Percentiles rank a stretch among this genome's conserved stretches.
Conservation (phyloP, 306 rosid genomes). For the Vigna unguiculata region DNA sequence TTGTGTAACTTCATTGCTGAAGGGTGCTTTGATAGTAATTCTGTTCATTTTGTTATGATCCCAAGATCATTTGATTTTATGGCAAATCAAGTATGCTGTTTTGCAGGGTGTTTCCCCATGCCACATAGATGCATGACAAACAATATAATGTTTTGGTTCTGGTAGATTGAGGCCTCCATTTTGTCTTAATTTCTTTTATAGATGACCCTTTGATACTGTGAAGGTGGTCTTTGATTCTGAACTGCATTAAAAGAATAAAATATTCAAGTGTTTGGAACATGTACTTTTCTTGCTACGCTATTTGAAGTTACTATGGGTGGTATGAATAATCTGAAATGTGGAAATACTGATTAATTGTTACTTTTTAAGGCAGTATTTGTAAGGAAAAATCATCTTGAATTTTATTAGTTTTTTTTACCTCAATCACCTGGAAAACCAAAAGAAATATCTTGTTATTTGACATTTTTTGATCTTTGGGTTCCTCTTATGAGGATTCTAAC, state of each 20-base stretch:
- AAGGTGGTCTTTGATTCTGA: constrained; percentile 16
- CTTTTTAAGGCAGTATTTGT: constrained; percentile 16
- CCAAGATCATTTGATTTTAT: constrained; percentile 28
- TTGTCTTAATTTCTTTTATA: constrained; percentile 29
- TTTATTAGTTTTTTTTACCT: background rate
- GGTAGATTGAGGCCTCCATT: constrained; percentile 22
- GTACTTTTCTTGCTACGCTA: constrained; percentile 15
- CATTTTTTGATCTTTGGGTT: constrained; percentile 24
- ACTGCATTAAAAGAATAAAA: background rate
- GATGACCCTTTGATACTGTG: constrained; percentile 1
- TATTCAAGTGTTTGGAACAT: constrained; percentile 23
- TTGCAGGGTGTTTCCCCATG: constrained; percentile 23
- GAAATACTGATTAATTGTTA: constrained; percentile 3
- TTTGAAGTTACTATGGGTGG: constrained; percentile 14
- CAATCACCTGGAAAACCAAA: constrained; percentile 12
- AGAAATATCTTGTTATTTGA: constrained; percentile 7
- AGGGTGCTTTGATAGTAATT: background rate
- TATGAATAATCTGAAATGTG: constrained; percentile 11
- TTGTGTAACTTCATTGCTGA: constrained; percentile 20
- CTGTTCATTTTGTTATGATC: constrained; percentile 21
- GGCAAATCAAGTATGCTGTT: constrained; percentile 8
- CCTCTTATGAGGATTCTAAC: constrained; percentile 10
- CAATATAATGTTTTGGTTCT: constrained; percentile 31
- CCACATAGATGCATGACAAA: background rate
- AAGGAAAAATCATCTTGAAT: constrained; percentile 5